phyloP scores from a whole-genome alignment of 1,139 yeast species.

The Suhomyces maxii region DNA sequence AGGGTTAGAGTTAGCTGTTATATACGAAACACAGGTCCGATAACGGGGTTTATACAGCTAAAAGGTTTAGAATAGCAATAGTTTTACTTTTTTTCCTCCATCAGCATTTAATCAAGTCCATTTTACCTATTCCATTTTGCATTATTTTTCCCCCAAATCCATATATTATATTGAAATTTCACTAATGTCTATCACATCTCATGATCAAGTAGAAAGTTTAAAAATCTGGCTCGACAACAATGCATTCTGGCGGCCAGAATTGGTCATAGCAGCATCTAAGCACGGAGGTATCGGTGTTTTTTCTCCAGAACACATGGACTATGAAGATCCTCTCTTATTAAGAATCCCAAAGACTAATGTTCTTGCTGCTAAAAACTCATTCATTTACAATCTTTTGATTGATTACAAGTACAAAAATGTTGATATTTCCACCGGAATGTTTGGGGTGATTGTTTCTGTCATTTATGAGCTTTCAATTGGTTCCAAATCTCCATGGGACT shows the following conservation, averaged over 20 bases:
- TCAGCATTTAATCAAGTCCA: too few relatives aligned
- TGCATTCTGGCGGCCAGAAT: conserved; percentile 49
- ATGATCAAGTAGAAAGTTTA: background rate
- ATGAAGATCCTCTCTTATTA: conserved; percentile 33
- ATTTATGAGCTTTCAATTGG: conserved; percentile 62
- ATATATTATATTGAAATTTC: background rate
- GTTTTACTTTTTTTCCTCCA: too few relatives aligned
- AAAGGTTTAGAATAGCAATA: too few relatives aligned
- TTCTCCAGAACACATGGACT: conserved; percentile 29
- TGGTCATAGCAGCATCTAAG: conserved; percentile 49
- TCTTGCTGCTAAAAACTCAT: conserved; percentile 59
- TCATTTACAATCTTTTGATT: conserved; percentile 63
- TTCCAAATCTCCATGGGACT: conserved; percentile 71
- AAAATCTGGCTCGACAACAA: conserved; percentile 49
- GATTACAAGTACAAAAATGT: conserved; percentile 44
- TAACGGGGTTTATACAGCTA: too few relatives aligned
- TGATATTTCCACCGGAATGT: conserved; percentile 47
- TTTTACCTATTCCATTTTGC: too few relatives aligned
- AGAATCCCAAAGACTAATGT: conserved; percentile 54
- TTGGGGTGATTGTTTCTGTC: conserved; percentile 65
- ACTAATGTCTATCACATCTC: conserved; percentile 6
- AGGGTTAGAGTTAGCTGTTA: background rate
- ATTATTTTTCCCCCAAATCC: background rate
- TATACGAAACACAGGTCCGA: too few relatives aligned
- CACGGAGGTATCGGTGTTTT: conserved; percentile 79